Conservation (phyloP, 306 rosid species). For the Mucuna pruriens region DNA sequence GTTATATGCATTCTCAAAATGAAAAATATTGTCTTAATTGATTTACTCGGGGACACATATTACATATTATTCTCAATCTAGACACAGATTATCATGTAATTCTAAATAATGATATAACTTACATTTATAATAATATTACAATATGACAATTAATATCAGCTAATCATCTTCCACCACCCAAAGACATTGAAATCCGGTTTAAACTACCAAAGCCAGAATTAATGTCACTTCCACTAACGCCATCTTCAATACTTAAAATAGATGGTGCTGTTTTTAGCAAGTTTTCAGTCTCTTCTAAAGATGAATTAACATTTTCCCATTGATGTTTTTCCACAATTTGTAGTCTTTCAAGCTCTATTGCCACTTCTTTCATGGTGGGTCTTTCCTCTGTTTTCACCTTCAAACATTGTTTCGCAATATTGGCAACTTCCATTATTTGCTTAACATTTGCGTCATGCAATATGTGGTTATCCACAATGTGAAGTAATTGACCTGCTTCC, state of each 20-base stretch:
- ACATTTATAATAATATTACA: not conserved
- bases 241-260: not conserved
- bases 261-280: not conserved
- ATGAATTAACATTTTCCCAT: not conserved
- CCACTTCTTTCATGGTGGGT: constrained; percentile 65
- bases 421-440: constrained; percentile 47
- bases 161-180: constrained; percentile 18
- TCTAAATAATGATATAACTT: not conserved
- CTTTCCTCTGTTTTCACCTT: constrained; percentile 56
- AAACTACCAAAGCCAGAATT: constrained; percentile 12
- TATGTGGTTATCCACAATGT: constrained; percentile 47
- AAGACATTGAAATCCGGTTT: not conserved
- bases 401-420: constrained; percentile 46
- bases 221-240: not conserved
- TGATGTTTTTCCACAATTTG: constrained; percentile 11
- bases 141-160: not conserved
- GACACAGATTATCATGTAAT: not conserved
- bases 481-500: constrained; percentile 41
- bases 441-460: constrained; percentile 24
- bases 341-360: constrained; percentile 52
- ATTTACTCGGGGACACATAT: not conserved
- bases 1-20: not conserved
- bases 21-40: not conserved
- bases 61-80: not conserved
- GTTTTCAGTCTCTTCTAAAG: constrained; percentile 21